Base-by-base conservation (phyloP, 495 filamentous ascomycete genomes). In the Lepidopterella palustris region DNA sequence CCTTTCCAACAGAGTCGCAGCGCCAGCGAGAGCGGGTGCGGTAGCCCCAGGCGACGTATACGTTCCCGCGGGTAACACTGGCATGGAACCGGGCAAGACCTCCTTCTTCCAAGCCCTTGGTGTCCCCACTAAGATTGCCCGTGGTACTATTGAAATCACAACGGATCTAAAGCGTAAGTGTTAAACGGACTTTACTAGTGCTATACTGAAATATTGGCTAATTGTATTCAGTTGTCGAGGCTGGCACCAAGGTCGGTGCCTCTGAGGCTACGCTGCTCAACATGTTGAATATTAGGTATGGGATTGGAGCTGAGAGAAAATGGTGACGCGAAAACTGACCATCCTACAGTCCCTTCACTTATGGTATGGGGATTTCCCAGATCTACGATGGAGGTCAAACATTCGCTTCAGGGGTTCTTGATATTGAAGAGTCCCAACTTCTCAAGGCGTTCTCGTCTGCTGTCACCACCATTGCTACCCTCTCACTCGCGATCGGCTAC, bases 71-170 rank as follows among this genome's bases (percentile, higher is more conserved):
- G 92, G 92, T 31, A 54, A 96, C 84, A 99, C 95, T 65, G 93
- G 93, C 81, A 99, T 99, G 93, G 93, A 99, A 78, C 93, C 93
- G 74, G 93, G 93, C 79, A 99, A 99, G 87, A 99, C 93, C 69
- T 96, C 93, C 69, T 99, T 99, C 91, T 99, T 99, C 90, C 93
- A 99, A 84, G 93, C 93, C 73, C 95, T 99, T 76, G 93, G 93
- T 88, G 90, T 99, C 77, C 93, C 93, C 74, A 99, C 93, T 82
- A 99, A 99, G 88, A 99, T 99, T 79, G 93, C 93, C 71, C 95
- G 93, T 95, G 93, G 93, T 91, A 99, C 93, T 80, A 97, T 99
- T 76, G 93, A 99, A 92, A 99, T 99, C 76, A 96, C 91, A 55
- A 84, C 87, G 69, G 93, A 99, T 72, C 81, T 99, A 72, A 97